A percentile compares a stretch with the other conserved stretches of the same genome.
phyloP scores from a whole-genome alignment of 1,284 basidiomycete species.

The Inonotus obliquus region DNA sequence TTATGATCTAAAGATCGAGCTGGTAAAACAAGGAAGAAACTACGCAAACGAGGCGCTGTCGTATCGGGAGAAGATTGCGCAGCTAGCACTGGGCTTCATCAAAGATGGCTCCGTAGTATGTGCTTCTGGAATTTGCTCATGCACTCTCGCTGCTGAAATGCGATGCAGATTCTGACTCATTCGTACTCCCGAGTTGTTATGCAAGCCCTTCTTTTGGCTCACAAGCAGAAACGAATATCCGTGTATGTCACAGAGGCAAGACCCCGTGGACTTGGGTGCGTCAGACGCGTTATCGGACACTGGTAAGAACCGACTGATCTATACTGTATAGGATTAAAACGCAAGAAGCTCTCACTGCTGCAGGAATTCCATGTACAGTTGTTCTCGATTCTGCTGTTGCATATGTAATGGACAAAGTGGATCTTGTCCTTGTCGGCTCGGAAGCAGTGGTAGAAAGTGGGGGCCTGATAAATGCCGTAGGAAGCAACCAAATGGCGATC shows the following conservation, averaged over 20 bases:
- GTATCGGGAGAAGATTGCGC: slow-evolving; percentile 88
- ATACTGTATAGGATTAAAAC: slow-evolving; percentile 68
- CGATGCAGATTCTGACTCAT: slow-evolving; percentile 83
- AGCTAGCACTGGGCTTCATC: slow-evolving; percentile 88
- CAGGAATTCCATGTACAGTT: slow-evolving; percentile 91
- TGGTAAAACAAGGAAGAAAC: slow-evolving; percentile 72
- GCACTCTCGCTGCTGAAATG: slow-evolving; percentile 2
- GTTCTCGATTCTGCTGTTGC: slow-evolving; percentile 96
- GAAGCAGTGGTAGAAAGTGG: slow-evolving; percentile 97
- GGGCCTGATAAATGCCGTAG: slow-evolving; percentile 84
- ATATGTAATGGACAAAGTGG: slow-evolving; percentile 90
- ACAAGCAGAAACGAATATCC: slow-evolving; percentile 88
- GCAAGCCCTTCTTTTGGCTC: slow-evolving; percentile 85
- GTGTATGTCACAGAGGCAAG: slow-evolving; percentile 97
- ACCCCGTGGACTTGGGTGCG: slow-evolving; percentile 75
- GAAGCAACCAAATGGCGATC: slow-evolving; percentile 94
- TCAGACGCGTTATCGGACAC: slow-evolving; percentile 24
- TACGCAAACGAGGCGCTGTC: slow-evolving; percentile 79
- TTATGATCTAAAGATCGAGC: slow-evolving; percentile 73
- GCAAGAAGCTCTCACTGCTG: slow-evolving; percentile 76
- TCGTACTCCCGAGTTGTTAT: slow-evolving; percentile 96
- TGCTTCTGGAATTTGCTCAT: slow-evolving; percentile 17
- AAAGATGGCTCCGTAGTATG: slow-evolving; percentile 88
- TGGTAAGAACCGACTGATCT: background rate
- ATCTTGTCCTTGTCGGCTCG: slow-evolving; percentile 93